A percentile compares a stretch with the other conserved stretches of the same genome.
phyloP scores from a whole-genome alignment of 441 rosid species.

The Erysimum pusillum region DNA sequence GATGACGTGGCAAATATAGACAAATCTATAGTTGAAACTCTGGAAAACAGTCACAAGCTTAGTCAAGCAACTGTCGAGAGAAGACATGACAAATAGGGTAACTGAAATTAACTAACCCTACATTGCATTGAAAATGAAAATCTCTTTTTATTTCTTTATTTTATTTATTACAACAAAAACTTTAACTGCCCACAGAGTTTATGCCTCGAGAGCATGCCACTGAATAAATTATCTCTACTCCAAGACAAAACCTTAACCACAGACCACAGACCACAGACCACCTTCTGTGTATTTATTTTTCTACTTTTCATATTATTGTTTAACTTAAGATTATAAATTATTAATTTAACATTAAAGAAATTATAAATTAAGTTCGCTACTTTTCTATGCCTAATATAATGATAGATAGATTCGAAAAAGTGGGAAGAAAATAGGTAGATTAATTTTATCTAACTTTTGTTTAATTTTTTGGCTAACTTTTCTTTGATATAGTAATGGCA shows the following conservation, averaged over 20 bases:
- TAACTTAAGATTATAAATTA: neutral
- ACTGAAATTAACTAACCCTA: constrained; percentile 48
- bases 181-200: constrained; percentile 38
- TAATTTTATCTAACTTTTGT: constrained; percentile 3
- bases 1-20: constrained; percentile 37
- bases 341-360: neutral
- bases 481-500: constrained; percentile 11
- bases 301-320: constrained; percentile 6
- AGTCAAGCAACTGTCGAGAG: constrained; percentile 47
- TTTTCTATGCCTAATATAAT: constrained; percentile 6
- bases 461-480: neutral
- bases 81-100: constrained; percentile 45
- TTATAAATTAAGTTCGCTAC: neutral
- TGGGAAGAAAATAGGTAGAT: constrained; percentile 22
- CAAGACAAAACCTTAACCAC: constrained; percentile 28
- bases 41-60: constrained; percentile 28
- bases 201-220: constrained; percentile 35
- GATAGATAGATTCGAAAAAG: constrained; percentile 14
- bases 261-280: constrained; percentile 33
- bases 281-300: neutral
- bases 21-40: constrained; percentile 24
- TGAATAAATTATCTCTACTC: constrained; percentile 19
- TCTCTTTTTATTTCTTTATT: constrained; percentile 22
- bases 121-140: constrained; percentile 32
- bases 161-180: constrained; percentile 33